Base-by-base conservation (phyloP, 306 rosid genomes). In the Citrullus mucosospermus region DNA sequence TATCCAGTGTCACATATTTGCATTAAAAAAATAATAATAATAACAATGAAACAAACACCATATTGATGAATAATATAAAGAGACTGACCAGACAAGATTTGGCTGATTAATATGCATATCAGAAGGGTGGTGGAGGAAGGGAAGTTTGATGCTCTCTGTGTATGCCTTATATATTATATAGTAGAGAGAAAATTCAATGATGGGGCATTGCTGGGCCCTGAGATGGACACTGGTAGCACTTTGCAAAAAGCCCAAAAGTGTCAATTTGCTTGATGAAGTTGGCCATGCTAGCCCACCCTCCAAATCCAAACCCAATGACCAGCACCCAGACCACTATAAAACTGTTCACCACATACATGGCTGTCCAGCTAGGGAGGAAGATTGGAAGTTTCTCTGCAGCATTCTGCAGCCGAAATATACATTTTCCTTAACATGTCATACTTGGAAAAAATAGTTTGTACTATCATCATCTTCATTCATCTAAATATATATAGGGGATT, bases 261-360 rank as follows among this genome's bases (percentile, higher is more conserved):
- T 88, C 91, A 36, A 94, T 92, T 73, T 94, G 98, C 66, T 39
- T 89, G 85, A 94, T 92, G 93, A 94, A 92, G 78, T 94, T 90
- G 54, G 90, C 39, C 90, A 94, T 65, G 88, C 98, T 94, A 30
- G 98, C 98, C 98, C 98, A 94, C 28, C 97, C 97, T 56, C 98
- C 97, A 58, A 94, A 90, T 71, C 97, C 98, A 32, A 92, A 94
- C 11, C 98, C 98, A 18, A 94, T 84, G 39, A 90, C 86, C 1
- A 86, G 48, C 55, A 90, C 91, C 97, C 97, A 94, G 17, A 91
- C 84, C 58, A 92, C 93, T 87, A 89, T 86, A 56, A 90, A 90
- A 72, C 90, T 80, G 81, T 94, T 94, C 58, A 90, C 78, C 77
- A 87, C 85, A 77, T 85, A 92, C 87, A 94, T 79, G 20, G 76